Evolutionary conservation across 1,139 yeast genomes (phyloP).

Genomic region (Cylindricascospora bacillispora): DNA sequence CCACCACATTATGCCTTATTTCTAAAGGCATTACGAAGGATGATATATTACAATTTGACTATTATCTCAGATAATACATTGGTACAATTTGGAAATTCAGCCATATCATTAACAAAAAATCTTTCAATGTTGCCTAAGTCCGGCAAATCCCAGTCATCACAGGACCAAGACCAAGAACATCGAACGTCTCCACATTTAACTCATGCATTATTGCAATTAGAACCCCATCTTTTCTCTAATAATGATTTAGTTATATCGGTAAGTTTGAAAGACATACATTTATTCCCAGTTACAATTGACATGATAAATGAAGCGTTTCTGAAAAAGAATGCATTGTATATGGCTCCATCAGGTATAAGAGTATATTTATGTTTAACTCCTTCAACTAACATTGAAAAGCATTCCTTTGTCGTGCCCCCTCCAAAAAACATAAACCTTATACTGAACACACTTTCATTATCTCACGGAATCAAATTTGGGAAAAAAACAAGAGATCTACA

Average conservation of each 20-base stretch:
- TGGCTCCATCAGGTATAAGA: slow-evolving; percentile 67
- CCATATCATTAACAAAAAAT: slow-evolving; percentile 19
- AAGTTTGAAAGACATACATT: slow-evolving; percentile 21
- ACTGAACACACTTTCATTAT: slow-evolving; percentile 35
- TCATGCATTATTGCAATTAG: slow-evolving; percentile 34
- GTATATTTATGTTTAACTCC: slow-evolving; percentile 38
- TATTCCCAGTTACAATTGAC: slow-evolving; percentile 17
- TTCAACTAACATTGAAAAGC: slow-evolving; percentile 10
- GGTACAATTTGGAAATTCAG: slow-evolving; percentile 45
- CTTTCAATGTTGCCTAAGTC: slow-evolving; percentile 2
- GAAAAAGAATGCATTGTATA: slow-evolving; percentile 38
- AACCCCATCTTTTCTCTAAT: slow-evolving; percentile 40
- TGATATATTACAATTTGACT: slow-evolving; percentile 37
- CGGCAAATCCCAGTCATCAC: background rate
- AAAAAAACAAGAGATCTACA: slow-evolving; percentile 17
- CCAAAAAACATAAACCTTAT: slow-evolving; percentile 42
- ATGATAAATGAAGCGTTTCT: slow-evolving; percentile 14
- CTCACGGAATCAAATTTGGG: slow-evolving; percentile 40
- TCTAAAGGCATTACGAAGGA: slow-evolving; percentile 46
- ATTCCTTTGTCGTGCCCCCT: slow-evolving; percentile 34
- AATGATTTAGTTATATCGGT: slow-evolving; percentile 38
- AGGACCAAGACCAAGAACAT: background rate
- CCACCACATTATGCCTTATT: slow-evolving; percentile 45
- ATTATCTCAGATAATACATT: slow-evolving; percentile 26
- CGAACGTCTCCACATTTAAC: no score